Evolutionary conservation across 2,329 filamentous ascomycete species (phyloP).

Genomic region (Zasmidium cellare): DNA sequence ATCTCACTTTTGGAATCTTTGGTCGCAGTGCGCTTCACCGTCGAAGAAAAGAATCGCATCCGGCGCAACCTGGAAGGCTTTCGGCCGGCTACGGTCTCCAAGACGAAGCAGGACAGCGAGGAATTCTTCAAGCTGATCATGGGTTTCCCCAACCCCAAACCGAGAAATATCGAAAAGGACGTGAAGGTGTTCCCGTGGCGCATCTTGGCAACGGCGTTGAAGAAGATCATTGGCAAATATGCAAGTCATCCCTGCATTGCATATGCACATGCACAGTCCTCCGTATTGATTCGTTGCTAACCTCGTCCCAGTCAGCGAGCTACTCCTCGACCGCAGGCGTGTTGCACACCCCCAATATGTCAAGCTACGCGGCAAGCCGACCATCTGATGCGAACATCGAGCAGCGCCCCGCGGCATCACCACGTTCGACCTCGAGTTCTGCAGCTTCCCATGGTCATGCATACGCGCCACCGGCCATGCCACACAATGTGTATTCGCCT

Average conservation of each 20-base stretch:
- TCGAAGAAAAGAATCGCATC: slow-evolving; percentile 98
- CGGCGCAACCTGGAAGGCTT: slow-evolving; percentile 94
- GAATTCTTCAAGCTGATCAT: slow-evolving; percentile 99
- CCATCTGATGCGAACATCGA: slow-evolving; percentile 52
- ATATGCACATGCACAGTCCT: slow-evolving; percentile 25
- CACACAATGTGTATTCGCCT: slow-evolving; percentile 29
- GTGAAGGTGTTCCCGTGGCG: slow-evolving; percentile 99
- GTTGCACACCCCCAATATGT: slow-evolving; percentile 36
- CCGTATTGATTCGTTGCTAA: slow-evolving; percentile 33
- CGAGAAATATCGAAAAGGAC: slow-evolving; percentile 97
- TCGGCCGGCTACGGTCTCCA: slow-evolving; percentile 88
- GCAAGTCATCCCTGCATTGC: slow-evolving; percentile 49
- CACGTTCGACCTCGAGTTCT: slow-evolving; percentile 34
- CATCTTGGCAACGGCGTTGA: slow-evolving; percentile 78
- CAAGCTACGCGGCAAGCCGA: slow-evolving; percentile 34
- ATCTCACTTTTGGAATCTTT: slow-evolving; percentile 93
- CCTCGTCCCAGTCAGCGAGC: slow-evolving; percentile 59
- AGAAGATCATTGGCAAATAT: slow-evolving; percentile 99
- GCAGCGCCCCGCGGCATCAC: slow-evolving; percentile 35
- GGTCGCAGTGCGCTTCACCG: slow-evolving; percentile 81
- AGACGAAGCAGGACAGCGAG: slow-evolving; percentile 87
- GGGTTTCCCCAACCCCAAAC: slow-evolving; percentile 93
- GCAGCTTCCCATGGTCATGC: slow-evolving; percentile 33
- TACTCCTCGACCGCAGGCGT: slow-evolving; percentile 65
- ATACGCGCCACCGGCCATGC: slow-evolving; percentile 30